phyloP scores from a whole-genome alignment of 306 rosid genomes.

The Rosa rugosa region DNA sequence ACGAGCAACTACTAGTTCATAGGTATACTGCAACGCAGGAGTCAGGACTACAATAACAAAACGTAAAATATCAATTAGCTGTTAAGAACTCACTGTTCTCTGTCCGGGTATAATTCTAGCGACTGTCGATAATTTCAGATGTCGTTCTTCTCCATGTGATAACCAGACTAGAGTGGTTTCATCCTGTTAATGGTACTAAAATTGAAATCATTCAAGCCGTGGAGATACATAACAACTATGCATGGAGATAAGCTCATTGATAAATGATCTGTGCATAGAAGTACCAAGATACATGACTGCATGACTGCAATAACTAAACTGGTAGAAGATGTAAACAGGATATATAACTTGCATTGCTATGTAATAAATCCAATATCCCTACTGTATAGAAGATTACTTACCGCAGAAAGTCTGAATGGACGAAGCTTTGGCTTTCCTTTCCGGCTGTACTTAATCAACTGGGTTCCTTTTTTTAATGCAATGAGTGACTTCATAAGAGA shows the following conservation, averaged over 20 bases:
- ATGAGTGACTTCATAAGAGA: constrained; percentile 60
- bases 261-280: background rate
- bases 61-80: constrained; percentile 6
- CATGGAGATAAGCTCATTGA: constrained; percentile 13
- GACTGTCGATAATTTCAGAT: constrained; percentile 58
- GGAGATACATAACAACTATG: background rate
- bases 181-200: constrained; percentile 64
- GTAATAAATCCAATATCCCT: background rate
- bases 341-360: background rate
- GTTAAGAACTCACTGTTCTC: constrained; percentile 75
- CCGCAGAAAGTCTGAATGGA: constrained; percentile 79
- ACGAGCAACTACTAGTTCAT: constrained; percentile 11
- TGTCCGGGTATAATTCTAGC: constrained; percentile 75
- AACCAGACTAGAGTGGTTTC: constrained; percentile 81
- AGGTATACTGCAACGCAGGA: background rate
- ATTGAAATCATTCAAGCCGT: constrained; percentile 40
- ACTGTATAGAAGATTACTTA: constrained; percentile 36
- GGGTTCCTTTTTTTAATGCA: constrained; percentile 75
- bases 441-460: constrained; percentile 74
- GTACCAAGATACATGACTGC: background rate
- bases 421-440: constrained; percentile 84
- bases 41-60: background rate
- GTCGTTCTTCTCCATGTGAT: constrained; percentile 73
- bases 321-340: background rate
- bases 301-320: background rate